A percentile compares a stretch with the other conserved stretches of the same genome.
These are phyloP conservation scores for Mycosphaerella sp. DNA, from an alignment of 2,329 filamentous ascomycete genomes.

Conservation along the genomic window DNA sequence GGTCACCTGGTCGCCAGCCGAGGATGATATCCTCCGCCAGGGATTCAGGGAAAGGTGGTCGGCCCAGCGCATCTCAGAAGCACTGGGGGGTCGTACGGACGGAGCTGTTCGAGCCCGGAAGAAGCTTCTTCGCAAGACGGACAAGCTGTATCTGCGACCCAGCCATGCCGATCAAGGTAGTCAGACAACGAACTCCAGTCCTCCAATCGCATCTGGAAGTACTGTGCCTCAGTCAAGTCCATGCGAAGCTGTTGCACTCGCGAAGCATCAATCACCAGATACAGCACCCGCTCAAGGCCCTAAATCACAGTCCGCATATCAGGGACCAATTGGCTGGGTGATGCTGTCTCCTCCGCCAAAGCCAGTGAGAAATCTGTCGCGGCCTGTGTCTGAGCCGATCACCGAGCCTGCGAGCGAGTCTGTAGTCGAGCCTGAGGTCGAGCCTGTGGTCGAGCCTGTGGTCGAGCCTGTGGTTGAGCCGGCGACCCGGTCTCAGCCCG, in stretches of 20 bases:
- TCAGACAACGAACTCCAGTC: neutral
- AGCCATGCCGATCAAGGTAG: neutral
- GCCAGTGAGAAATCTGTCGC: neutral
- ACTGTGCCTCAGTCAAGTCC: neutral
- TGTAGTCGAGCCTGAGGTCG: neutral
- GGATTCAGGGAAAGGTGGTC: slow-evolving; percentile 7
- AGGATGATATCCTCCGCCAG: slow-evolving; percentile 9
- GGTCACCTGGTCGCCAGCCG: slow-evolving; percentile 2
- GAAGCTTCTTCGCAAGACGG: neutral
- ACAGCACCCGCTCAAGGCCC: neutral
- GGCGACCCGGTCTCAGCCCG: neutral
- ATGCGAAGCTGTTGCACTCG: neutral
- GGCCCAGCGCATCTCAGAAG: neutral
- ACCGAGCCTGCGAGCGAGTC: neutral
- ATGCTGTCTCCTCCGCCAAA: neutral
- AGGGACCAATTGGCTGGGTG: neutral
- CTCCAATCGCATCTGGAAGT: neutral
- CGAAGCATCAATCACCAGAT: neutral
- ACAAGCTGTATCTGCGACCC: neutral
- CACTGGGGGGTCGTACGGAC: slow-evolving; percentile 1
- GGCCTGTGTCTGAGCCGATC: no score
- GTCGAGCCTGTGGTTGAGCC: neutral
- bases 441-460: neutral
- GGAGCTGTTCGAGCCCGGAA: slow-evolving; percentile 3
- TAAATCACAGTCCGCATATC: neutral